Base-by-base conservation (phyloP, 805 yeast species). In the Starmerella vitae region DNA sequence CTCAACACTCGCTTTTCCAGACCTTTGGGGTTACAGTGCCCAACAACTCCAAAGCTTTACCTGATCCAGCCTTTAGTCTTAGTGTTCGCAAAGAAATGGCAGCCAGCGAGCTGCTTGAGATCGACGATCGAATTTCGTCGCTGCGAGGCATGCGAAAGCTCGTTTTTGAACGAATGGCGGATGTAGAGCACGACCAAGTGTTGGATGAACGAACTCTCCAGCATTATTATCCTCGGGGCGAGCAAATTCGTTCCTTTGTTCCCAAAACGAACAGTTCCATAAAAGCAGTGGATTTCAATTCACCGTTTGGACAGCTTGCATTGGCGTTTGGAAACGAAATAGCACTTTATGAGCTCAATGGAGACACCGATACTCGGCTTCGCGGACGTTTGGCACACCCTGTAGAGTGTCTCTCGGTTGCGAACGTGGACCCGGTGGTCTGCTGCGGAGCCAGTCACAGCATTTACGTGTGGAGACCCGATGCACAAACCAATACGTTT, bases 241-340 rank as follows among this genome's bases (percentile, higher is more conserved):
- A 72, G 31, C 56, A 60, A 30, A 75, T 79, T 21, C 56, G 63
- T 27, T 55, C 64, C 13, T 60, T 76, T 32, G 19, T n/a, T 20
- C 30, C 30, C 14, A 6, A 5, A 5, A 24, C 32, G 13, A 9
- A 5, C 4, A 7, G 17, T 12, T 5, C 14, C 7, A 19, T 24
- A 20, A 53, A 63, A 13, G 74, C 75, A 1, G 54, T 79, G 42
- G 85, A 76, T 46, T 78, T 79, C 54, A 84, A 78, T 52, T 63
- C 69, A 19, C 88, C 88, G 12, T 79, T 76, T 57, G 86, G 85
- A 2, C 74, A 74, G 1, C 50, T 83, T 57, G 86, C 84, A 2
- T 71, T 86, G 13, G 83, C 94, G 0, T 60, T 74, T 49, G 94
- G 84, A 55, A 81, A 77, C 54, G 72, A 79, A 0, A 78, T 84